Base-by-base conservation (phyloP, 306 rosid genomes). In the Cucurbita ficifolia region DNA sequence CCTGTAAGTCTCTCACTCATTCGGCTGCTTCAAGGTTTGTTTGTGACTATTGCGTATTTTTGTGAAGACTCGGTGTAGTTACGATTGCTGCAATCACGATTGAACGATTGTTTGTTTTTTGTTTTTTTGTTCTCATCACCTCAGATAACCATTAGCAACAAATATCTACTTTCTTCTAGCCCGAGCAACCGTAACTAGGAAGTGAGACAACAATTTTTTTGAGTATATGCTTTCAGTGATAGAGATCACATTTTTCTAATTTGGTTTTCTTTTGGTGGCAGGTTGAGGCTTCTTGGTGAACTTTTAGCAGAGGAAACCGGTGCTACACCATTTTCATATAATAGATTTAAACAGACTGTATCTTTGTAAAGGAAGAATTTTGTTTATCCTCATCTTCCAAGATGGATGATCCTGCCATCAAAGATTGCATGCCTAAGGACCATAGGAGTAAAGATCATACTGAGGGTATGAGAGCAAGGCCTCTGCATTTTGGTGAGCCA, bases 401-500 rank as follows among this genome's bases (percentile, higher is more conserved):
- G 49, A 63, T 63, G 70, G 70, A 63, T 43, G 51, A 0, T 63
- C 33, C 70, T 63, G 8, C 50, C 50, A 39, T 10, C 13, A 63
- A 63, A 40, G 50, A n/a, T 39, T 16, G 9, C 51, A 63, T 40
- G 2, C 10, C 50, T 40, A 63, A 40, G 70, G 70, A 63, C 29
- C 70, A n/a, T 5, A 39, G 22, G 70, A n/a, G 16, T 18, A 63
- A 18, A 39, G 50, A 63, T 63, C 35, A 40, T 40, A 63, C 9
- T 55, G 87, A 78, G 74, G 87, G 73, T 76, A 67, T 68, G 43
- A 82, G 77, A 72, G 77, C 87, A 35, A 87, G 83, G 79, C 73
- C 86, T 38, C 69, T 76, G 24, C 86, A 88, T 77, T 57, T 81
- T 72, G 76, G 79, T 1, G 88, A 88, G 78, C 92, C 96, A 76